phyloP scores from a whole-genome alignment of 306 rosid genomes.

The Quercus rubra region DNA sequence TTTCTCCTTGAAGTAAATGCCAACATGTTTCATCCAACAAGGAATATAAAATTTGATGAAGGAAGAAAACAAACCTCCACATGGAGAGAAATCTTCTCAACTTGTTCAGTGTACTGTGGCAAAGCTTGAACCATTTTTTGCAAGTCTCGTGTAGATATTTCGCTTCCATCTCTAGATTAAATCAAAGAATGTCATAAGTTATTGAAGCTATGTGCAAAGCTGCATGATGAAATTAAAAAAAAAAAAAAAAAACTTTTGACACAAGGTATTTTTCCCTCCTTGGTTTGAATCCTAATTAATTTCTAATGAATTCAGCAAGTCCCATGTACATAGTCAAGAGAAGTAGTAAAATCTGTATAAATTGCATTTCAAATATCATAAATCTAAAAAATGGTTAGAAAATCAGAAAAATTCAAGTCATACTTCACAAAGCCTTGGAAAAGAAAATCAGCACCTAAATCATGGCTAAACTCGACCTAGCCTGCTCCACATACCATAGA shows the following conservation, averaged over 20 bases:
- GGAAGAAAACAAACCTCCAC: conserved; percentile 66
- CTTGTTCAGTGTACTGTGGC: conserved; percentile 93
- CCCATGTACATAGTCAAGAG: background rate
- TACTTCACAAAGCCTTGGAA: background rate
- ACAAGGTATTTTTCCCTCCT: background rate
- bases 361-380: background rate
- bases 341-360: background rate
- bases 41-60: background rate
- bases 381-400: background rate
- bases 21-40: background rate
- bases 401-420: background rate
- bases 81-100: conserved; percentile 91
- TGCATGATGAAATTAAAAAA: background rate
- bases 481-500: background rate
- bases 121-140: conserved; percentile 98
- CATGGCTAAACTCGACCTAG: background rate
- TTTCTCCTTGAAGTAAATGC: background rate
- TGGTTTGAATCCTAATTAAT: background rate
- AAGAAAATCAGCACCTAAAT: background rate
- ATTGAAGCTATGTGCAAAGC: background rate
- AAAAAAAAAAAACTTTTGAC: background rate
- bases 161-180: conserved; percentile 69
- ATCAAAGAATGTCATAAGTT: conserved; percentile 20
- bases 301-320: background rate
- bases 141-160: conserved; percentile 84